Evolutionary conservation across 495 filamentous ascomycete species (phyloP).

Genomic region (Aspergillus mulundensis): DNA sequence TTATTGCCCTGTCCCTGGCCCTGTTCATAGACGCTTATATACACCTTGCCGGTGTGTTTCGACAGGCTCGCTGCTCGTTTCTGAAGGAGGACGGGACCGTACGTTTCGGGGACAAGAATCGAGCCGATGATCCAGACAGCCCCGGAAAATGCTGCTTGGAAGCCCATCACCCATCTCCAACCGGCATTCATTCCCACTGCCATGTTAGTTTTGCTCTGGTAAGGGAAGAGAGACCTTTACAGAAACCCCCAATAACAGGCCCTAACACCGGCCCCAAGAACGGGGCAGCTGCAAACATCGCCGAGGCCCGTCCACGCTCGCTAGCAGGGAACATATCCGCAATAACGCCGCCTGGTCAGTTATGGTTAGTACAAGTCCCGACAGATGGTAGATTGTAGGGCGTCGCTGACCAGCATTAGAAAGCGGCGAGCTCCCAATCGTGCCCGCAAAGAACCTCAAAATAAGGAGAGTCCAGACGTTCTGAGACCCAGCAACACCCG

Average conservation of each 20-base stretch:
- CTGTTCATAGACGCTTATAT: conserved; percentile 42
- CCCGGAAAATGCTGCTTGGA: conserved; percentile 47
- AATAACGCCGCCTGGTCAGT: conserved; percentile 53
- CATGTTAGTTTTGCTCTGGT: too few relatives aligned
- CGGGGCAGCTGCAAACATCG: conserved; percentile 61
- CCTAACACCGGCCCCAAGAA: conserved; percentile 55
- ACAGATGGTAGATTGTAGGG: too few relatives aligned
- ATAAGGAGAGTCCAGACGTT: conserved; percentile 64
- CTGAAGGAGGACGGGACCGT: conserved; percentile 55
- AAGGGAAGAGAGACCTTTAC: background rate
- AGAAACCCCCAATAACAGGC: conserved; percentile 58
- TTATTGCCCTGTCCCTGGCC: conserved; percentile 31
- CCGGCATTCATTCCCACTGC: conserved; percentile 49
- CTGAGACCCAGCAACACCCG: conserved; percentile 56
- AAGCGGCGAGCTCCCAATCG: conserved; percentile 68
- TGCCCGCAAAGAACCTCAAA: conserved; percentile 72
- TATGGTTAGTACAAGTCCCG: too few relatives aligned
- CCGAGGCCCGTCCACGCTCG: conserved; percentile 59
- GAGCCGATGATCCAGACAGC: conserved; percentile 52
- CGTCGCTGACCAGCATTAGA: conserved; percentile 53
- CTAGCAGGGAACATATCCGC: conserved; percentile 66
- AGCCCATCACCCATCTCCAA: conserved; percentile 66
- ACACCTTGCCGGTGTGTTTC: conserved; percentile 53
- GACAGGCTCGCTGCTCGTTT: conserved; percentile 49
- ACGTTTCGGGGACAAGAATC: conserved; percentile 56